Evolutionary conservation across 192 early-diverging fungal species (phyloP).

Genomic region (Piromyces sp.): DNA sequence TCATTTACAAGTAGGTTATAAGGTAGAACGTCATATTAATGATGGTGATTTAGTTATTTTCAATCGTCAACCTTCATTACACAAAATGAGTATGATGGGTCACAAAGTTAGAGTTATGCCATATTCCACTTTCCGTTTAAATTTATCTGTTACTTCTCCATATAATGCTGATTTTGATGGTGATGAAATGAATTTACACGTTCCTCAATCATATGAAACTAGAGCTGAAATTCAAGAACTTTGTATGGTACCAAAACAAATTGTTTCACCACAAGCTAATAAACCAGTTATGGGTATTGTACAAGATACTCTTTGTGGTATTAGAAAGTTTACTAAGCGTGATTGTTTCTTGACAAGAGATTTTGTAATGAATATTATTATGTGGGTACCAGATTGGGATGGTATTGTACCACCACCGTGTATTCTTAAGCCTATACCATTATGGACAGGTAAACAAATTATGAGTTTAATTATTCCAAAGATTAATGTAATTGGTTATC

Average conservation of each 20-base stretch:
- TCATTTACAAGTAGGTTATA: conserved; percentile 75
- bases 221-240: conserved; percentile 88
- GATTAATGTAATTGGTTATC: conserved; percentile 71
- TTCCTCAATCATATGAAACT: conserved; percentile 91
- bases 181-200: conserved; percentile 99
- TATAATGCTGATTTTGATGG: conserved; percentile 99
- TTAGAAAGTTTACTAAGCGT: conserved; percentile 85
- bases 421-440: conserved; percentile 84
- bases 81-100: conserved; percentile 99
- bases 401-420: conserved; percentile 80
- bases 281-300: conserved; percentile 99
- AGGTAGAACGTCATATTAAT: conserved; percentile 85
- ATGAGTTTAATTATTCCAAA: conserved; percentile 79
- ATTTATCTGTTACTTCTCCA: conserved; percentile 89
- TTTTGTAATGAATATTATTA: conserved; percentile 85
- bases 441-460: conserved; percentile 98
- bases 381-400: conserved; percentile 95
- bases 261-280: conserved; percentile 92
- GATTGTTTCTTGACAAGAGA: conserved; percentile 76
- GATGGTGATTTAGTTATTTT: conserved; percentile 95
- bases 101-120: conserved; percentile 95
- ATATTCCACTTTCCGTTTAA: conserved; percentile 94
- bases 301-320: conserved; percentile 91
- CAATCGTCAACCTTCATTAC: conserved; percentile 95
- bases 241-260: conserved; percentile 95